These are phyloP conservation scores for Erythrophleum fordii DNA, from an alignment of 306 rosid species.

Conservation along the genomic window DNA sequence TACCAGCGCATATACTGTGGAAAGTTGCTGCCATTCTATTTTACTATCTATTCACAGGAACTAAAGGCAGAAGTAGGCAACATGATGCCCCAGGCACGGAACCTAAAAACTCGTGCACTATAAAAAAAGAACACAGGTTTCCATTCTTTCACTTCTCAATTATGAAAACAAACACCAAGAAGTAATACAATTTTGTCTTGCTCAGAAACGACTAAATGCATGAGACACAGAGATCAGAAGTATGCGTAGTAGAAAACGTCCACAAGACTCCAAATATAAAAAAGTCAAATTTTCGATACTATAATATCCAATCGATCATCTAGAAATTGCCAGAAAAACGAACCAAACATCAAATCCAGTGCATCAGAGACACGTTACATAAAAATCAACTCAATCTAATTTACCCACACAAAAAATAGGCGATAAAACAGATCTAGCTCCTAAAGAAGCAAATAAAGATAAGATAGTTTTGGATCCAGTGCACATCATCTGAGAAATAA, in stretches of 20 bases:
- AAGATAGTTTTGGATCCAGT: background rate
- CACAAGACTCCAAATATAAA: background rate
- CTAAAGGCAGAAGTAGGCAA: background rate
- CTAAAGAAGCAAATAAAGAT: background rate
- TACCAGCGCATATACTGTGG: background rate
- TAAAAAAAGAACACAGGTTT: background rate
- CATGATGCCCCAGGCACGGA: background rate
- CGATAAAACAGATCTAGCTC: slow-evolving; percentile 14
- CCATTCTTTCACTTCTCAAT: background rate
- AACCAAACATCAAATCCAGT: background rate
- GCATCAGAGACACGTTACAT: background rate
- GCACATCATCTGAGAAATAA: background rate
- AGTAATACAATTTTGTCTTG: background rate
- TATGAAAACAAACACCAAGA: background rate
- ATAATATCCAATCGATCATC: background rate
- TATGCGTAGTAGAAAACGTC: background rate
- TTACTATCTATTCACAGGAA: background rate
- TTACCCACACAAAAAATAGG: background rate
- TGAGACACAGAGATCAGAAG: background rate
- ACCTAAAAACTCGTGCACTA: background rate
- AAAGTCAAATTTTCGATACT: background rate
- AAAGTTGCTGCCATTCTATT: background rate
- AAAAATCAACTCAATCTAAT: background rate
- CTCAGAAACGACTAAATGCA: background rate
- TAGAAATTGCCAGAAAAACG: background rate